These are phyloP conservation scores for Artomyces pyxidatus DNA, from an alignment of 768 basidiomycete genomes.

Conservation along the genomic window DNA sequence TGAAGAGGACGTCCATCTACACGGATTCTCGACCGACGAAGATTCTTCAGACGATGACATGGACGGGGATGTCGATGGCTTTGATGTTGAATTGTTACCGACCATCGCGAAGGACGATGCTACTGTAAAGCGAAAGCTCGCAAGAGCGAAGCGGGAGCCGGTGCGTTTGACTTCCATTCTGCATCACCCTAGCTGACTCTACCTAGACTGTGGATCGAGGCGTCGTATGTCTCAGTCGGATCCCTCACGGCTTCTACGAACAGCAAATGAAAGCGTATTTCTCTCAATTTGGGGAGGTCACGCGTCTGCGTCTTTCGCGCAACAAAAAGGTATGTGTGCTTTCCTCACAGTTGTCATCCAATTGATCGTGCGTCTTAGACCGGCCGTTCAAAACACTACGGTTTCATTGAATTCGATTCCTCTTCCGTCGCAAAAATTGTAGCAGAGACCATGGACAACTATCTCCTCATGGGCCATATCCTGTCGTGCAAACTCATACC, in stretches of 20 bases:
- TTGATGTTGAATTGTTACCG: slow-evolving; percentile 71
- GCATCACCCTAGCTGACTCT: neutral
- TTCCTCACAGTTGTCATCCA: neutral
- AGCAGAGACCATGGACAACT: slow-evolving; percentile 98
- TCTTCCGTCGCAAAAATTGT: slow-evolving; percentile 89
- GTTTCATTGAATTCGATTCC: slow-evolving; percentile 91
- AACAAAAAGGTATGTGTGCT: slow-evolving; percentile 69
- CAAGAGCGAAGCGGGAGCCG: slow-evolving; percentile 49
- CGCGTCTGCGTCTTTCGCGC: slow-evolving; percentile 81
- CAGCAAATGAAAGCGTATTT: slow-evolving; percentile 91
- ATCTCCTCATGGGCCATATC: slow-evolving; percentile 90
- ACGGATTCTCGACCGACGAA: slow-evolving; percentile 73
- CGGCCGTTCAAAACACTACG: slow-evolving; percentile 94
- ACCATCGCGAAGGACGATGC: slow-evolving; percentile 86
- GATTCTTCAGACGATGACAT: slow-evolving; percentile 73
- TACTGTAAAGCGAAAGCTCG: slow-evolving; percentile 52
- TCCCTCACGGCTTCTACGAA: slow-evolving; percentile 98
- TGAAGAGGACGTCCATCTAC: slow-evolving; percentile 42
- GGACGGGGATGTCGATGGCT: slow-evolving; percentile 39
- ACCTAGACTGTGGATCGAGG: slow-evolving; percentile 61
- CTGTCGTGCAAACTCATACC: slow-evolving; percentile 87
- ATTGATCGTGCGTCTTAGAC: slow-evolving; percentile 45
- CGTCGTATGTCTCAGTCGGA: slow-evolving; percentile 80
- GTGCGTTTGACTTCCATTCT: slow-evolving; percentile 36
- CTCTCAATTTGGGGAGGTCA: slow-evolving; percentile 87